Percentiles rank a stretch among this genome's conserved stretches.
These are phyloP conservation scores for Mariannaea elegans DNA, from an alignment of 2,329 filamentous ascomycete species.

Conservation along the genomic window DNA sequence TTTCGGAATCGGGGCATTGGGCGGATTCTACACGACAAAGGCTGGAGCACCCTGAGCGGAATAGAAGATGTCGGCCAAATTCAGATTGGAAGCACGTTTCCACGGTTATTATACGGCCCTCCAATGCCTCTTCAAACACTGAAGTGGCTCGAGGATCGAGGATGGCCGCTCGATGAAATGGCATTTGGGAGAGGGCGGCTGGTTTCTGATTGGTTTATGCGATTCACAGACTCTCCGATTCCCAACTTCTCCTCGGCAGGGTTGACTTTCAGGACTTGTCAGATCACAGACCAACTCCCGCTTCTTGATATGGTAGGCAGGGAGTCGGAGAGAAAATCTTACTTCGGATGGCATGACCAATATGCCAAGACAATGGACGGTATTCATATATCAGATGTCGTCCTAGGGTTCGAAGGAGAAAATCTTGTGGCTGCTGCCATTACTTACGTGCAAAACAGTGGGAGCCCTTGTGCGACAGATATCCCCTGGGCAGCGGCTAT, in stretches of 20 bases:
- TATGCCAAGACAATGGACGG: constrained; percentile 61
- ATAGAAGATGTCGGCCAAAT: constrained; percentile 62
- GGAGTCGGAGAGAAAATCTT: constrained; percentile 55
- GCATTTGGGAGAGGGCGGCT: constrained; percentile 58
- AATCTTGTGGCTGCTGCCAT: constrained; percentile 63
- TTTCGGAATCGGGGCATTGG: constrained; percentile 62
- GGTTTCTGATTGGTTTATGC: constrained; percentile 63
- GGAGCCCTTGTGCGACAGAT: constrained; percentile 57
- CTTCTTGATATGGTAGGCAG: constrained; percentile 61
- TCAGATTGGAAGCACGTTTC: constrained; percentile 67
- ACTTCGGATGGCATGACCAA: constrained; percentile 68
- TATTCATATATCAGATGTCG: constrained; percentile 59
- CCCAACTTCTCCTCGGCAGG: constrained; percentile 51
- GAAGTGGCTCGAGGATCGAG: constrained; percentile 63
- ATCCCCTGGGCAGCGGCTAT: constrained; percentile 65
- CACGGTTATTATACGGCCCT: constrained; percentile 64
- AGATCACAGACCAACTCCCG: constrained; percentile 54
- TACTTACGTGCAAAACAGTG: constrained; percentile 59
- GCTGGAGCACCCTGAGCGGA: constrained; percentile 57
- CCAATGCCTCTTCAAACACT: constrained; percentile 53
- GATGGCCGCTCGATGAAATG: constrained; percentile 59
- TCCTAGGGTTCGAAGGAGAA: constrained; percentile 60
- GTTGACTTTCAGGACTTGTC: constrained; percentile 56
- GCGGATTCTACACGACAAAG: constrained; percentile 60
- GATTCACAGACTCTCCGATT: constrained; percentile 58